Conservation (phyloP, 352 stramenopile genomes). For the Globisporangium spinosum region DNA sequence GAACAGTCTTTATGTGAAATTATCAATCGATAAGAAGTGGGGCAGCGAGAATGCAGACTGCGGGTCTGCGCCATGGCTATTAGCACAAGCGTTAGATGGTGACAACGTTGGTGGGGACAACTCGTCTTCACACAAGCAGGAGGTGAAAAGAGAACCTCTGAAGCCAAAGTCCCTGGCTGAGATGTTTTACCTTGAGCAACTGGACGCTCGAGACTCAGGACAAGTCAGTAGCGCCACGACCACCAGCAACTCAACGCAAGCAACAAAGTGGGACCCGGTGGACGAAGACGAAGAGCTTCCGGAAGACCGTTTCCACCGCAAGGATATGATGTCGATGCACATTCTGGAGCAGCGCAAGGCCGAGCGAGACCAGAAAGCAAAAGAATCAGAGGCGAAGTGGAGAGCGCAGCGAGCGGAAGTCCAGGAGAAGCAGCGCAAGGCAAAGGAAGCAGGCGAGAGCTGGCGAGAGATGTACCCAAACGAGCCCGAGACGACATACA, state of each 20-base stretch:
- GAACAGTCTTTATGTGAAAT: conserved; percentile 37
- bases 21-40: conserved; percentile 58
- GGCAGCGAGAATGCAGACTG: conserved; percentile 33
- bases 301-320: conserved; percentile 73
- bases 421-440: conserved; percentile 51
- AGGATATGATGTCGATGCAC: conserved; percentile 87
- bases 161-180: conserved; percentile 55
- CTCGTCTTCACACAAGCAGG: not conserved
- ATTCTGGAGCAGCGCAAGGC: conserved; percentile 67
- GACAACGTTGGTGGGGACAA: conserved; percentile 18
- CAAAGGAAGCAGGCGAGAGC: conserved; percentile 52
- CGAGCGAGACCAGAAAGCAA: conserved; percentile 57
- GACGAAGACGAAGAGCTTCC: conserved; percentile 74
- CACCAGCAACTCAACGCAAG: conserved; percentile 6
- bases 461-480: conserved; percentile 81
- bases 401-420: conserved; percentile 38
- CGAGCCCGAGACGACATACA: conserved; percentile 71
- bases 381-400: conserved; percentile 54
- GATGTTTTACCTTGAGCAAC: conserved; percentile 59
- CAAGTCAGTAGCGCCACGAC: not conserved
- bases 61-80: conserved; percentile 64
- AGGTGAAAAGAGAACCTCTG: not conserved
- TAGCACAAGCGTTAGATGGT: conserved; percentile 46
- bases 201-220: not conserved
- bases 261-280: conserved; percentile 51